A percentile compares a stretch with the other conserved stretches of the same genome.
These are phyloP conservation scores for Irineochytrium annulatum DNA, from an alignment of 192 early-diverging fungal genomes.

Conservation along the genomic window DNA sequence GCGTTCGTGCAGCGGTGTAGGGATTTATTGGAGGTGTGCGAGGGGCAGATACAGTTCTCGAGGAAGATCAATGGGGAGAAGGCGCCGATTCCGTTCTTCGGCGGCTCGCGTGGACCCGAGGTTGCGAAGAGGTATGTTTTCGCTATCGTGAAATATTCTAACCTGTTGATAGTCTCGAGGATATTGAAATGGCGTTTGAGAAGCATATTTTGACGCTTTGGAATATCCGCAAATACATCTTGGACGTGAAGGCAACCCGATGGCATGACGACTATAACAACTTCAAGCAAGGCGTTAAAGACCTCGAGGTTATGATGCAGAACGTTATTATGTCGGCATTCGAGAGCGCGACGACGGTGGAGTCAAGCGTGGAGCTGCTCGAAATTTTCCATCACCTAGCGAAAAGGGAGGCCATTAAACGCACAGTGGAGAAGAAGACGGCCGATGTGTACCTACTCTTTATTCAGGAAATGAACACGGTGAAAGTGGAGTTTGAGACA, in stretches of 20 bases:
- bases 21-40: constrained; percentile 58
- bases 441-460: constrained; percentile 54
- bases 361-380: constrained; percentile 53
- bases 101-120: constrained; percentile 56
- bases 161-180: constrained; percentile 44
- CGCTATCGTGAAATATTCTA: background rate
- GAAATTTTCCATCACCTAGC: constrained; percentile 61
- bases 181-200: constrained; percentile 61
- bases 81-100: constrained; percentile 56
- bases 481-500: constrained; percentile 60
- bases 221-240: constrained; percentile 54
- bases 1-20: constrained; percentile 62
- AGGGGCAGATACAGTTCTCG: constrained; percentile 65
- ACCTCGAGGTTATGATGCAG: constrained; percentile 65
- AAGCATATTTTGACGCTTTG: constrained; percentile 47
- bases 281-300: constrained; percentile 67
- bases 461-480: constrained; percentile 51
- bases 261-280: constrained; percentile 68
- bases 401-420: constrained; percentile 63
- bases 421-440: constrained; percentile 63
- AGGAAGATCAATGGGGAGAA: constrained; percentile 56
- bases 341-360: constrained; percentile 52
- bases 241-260: constrained; percentile 60
- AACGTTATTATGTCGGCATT: constrained; percentile 60
- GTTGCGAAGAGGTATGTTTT: constrained; percentile 49